phyloP scores from a whole-genome alignment of 1,284 basidiomycete species.

The Tremellales sp. region DNA sequence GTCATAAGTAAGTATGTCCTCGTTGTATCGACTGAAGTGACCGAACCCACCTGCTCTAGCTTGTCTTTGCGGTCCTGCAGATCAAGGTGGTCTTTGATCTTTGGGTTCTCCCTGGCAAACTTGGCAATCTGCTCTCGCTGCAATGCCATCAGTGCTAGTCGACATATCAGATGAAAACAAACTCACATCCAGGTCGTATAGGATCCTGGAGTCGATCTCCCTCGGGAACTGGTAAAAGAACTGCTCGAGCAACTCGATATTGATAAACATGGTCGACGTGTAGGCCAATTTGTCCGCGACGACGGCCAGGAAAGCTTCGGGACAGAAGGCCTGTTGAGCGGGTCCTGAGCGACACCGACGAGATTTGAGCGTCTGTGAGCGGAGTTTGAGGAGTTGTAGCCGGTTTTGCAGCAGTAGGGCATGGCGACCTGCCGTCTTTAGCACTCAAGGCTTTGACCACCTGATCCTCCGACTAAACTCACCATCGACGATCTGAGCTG shows the following conservation, averaged over 20 bases:
- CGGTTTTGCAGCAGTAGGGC: slow-evolving; percentile 83
- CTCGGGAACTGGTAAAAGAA: slow-evolving; percentile 99
- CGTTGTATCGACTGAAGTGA: not conserved
- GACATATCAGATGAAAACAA: not conserved
- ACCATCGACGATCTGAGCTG: slow-evolving; percentile 87
- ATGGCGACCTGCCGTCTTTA: slow-evolving; percentile 77
- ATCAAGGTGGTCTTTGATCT: slow-evolving; percentile 80
- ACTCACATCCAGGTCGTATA: slow-evolving; percentile 77
- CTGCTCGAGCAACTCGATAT: slow-evolving; percentile 91
- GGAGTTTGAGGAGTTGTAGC: slow-evolving; percentile 74
- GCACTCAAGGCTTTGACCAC: too few relatives aligned
- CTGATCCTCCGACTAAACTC: slow-evolving; percentile 47
- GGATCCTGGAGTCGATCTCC: slow-evolving; percentile 90
- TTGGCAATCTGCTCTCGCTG: slow-evolving; percentile 66
- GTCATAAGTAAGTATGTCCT: not conserved
- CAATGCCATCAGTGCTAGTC: not conserved
- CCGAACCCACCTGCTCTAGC: slow-evolving; percentile 72
- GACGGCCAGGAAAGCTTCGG: slow-evolving; percentile 93
- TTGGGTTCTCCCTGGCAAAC: slow-evolving; percentile 93
- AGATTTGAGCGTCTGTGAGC: slow-evolving; percentile 76
- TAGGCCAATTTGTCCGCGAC: slow-evolving; percentile 96
- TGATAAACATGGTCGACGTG: slow-evolving; percentile 97
- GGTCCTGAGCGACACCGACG: slow-evolving; percentile 83
- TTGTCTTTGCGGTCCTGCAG: slow-evolving; percentile 96
- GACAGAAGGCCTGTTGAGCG: slow-evolving; percentile 82